Evolutionary conservation across 805 yeast species (phyloP).

Genomic region (Yarrowia osloensis): DNA sequence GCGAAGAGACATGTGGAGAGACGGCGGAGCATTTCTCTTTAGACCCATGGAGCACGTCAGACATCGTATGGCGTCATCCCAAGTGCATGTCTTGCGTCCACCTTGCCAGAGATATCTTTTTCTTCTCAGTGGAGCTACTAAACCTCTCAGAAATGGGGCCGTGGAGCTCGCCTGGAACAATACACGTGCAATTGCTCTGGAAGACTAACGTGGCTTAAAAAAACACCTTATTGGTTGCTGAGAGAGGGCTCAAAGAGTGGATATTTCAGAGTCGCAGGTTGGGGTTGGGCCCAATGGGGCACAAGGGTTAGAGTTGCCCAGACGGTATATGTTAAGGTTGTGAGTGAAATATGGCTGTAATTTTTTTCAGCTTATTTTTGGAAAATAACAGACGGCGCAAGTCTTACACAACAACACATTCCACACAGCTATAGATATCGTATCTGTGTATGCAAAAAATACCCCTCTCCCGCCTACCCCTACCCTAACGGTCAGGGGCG

Average conservation of each 20-base stretch:
- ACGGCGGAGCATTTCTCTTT: not conserved
- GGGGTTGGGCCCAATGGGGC: not conserved
- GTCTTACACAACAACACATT: no score
- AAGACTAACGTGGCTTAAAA: not conserved
- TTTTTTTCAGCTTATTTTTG: no score
- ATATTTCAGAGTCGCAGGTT: no score
- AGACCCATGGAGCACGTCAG: not conserved
- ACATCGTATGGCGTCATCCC: not conserved
- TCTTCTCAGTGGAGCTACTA: not conserved
- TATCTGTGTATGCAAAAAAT: no score
- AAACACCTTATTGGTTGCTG: conserved; percentile 14
- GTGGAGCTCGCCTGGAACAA: no score
- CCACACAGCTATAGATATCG: no score
- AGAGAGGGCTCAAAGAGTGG: not conserved
- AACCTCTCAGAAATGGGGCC: not conserved
- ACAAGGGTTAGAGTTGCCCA: not conserved
- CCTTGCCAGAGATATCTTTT: not conserved
- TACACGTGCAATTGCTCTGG: conserved; percentile 7
- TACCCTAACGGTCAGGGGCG: not conserved
- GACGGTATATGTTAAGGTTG: no score
- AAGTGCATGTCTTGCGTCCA: not conserved
- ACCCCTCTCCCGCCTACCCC: not conserved
- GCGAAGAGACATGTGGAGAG: not conserved
- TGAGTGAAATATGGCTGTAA: no score
- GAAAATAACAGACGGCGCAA: no score